phyloP scores from a whole-genome alignment of 2,329 filamentous ascomycete genomes.

The Parasarocladium wereldwijsianum region DNA sequence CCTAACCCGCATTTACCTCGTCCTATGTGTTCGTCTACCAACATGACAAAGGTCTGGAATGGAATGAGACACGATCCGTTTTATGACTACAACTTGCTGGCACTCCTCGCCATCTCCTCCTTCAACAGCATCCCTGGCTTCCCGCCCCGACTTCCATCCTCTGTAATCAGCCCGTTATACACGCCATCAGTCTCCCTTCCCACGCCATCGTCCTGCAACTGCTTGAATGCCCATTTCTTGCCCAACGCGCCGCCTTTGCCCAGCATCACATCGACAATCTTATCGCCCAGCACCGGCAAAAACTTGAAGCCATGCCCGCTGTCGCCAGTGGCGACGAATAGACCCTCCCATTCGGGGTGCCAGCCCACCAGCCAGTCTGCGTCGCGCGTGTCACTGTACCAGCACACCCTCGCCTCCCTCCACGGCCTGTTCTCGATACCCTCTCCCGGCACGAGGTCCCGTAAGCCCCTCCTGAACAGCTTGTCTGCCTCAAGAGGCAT shows the following conservation, averaged over 20 bases:
- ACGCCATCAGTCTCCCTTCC: slow-evolving; percentile 19
- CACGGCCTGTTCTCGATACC: slow-evolving; percentile 45
- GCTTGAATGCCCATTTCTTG: slow-evolving; percentile 50
- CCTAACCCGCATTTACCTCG: no score
- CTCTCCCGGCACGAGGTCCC: slow-evolving; percentile 41
- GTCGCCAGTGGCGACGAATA: slow-evolving; percentile 48
- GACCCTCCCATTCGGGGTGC: slow-evolving; percentile 43
- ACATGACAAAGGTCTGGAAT: no score
- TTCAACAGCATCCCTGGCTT: slow-evolving; percentile 28
- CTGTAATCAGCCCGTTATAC: slow-evolving; percentile 27
- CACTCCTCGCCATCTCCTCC: slow-evolving; percentile 21
- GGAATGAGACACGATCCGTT: no score
- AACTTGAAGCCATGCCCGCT: slow-evolving; percentile 58
- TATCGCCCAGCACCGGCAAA: slow-evolving; percentile 48
- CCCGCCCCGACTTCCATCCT: slow-evolving; percentile 39
- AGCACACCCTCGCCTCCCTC: slow-evolving; percentile 49
- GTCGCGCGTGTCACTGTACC: slow-evolving; percentile 61
- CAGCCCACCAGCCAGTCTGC: slow-evolving; percentile 59
- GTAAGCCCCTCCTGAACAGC: slow-evolving; percentile 46
- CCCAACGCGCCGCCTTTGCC: slow-evolving; percentile 33
- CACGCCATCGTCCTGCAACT: slow-evolving; percentile 24
- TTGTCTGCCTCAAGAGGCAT: slow-evolving; percentile 46
- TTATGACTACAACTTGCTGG: slow-evolving; percentile 5
- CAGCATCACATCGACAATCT: slow-evolving; percentile 41
- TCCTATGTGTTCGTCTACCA: no score